Evolutionary conservation across 2,329 filamentous ascomycete species (phyloP).

Genomic region (Rhinocladiella mackenziei): DNA sequence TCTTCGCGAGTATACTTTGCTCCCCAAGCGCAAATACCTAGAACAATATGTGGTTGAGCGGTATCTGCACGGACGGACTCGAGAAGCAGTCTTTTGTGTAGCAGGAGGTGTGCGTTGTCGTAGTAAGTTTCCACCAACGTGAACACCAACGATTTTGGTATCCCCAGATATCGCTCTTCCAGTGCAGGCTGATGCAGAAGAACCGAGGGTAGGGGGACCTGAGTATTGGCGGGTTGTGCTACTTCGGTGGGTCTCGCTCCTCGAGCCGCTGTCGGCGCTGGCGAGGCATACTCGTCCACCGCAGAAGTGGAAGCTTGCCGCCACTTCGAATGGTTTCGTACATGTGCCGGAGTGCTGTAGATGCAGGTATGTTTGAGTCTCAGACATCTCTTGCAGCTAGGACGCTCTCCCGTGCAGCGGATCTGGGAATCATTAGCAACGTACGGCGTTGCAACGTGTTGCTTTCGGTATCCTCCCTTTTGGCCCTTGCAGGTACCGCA

Average conservation of each 20-base stretch:
- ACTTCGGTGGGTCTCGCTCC: not conserved
- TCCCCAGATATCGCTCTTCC: slow-evolving; percentile 5
- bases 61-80: slow-evolving; percentile 1
- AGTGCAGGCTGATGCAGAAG: not conserved
- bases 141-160: slow-evolving; percentile 3
- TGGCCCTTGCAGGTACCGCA: slow-evolving; percentile 9
- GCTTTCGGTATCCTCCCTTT: slow-evolving; percentile 1
- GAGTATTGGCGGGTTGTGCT: not conserved
- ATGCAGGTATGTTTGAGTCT: slow-evolving; percentile 6
- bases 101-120: slow-evolving; percentile 5
- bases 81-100: slow-evolving; percentile 3
- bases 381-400: slow-evolving; percentile 4
- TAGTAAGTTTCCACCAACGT: slow-evolving; percentile 11
- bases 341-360: not conserved
- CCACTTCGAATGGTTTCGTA: not conserved
- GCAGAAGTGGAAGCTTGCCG: not conserved
- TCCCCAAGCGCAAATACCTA: slow-evolving; percentile 5
- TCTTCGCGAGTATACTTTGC: slow-evolving; percentile 1
- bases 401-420: slow-evolving; percentile 7
- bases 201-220: not conserved
- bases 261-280: not conserved
- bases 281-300: not conserved
- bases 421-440: not conserved
- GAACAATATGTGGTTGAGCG: slow-evolving; percentile 6
- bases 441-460: not conserved